Base-by-base conservation (phyloP, 2,329 filamentous ascomycete genomes). In the Pleurostoma richardsiae region DNA sequence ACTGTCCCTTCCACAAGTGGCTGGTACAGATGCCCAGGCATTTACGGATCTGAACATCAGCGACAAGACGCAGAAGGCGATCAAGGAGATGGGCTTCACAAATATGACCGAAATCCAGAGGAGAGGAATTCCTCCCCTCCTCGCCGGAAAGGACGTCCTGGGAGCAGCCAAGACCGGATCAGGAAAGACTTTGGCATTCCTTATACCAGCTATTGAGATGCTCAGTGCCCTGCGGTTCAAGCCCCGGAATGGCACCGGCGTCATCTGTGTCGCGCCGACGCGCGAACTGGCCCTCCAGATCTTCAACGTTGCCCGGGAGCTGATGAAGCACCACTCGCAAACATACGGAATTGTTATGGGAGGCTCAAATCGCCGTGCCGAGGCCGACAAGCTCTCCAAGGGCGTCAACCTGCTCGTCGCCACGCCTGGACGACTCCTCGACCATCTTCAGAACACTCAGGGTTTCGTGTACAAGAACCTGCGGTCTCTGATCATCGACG, bases 291-390 rank as follows among this genome's bases (percentile, higher is more conserved):
- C 94, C 0, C 79, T 97, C 36, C 94, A 97, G 66, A 97, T 97
- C 53, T 97, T 96, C 59, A 90, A 90, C 51, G 94, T 97, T 30
- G 94, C 92, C 1, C 77, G 90, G 49, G 92, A 97, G 69, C 80
- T 99, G 45, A 91, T 97, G 86, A 84, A 85, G 55, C 82, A 90
- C 67, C 91, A 97, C 71, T 92, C 88, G n/a, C 92, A 83, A 59
- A 96, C 92, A 4, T 95, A 91, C 59, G 92, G 92, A 44, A 96
- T 97, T 50, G 88, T 95, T 50, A 99, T 99, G 58, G 94, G 94
- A 52, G 94, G 94, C 48, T 92, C 94, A 42, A 97, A 96, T 68
- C 74, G 87, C 49, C 79, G 88, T 55, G 91, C 91, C 8, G 94
- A 99, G 70, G 90, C 88, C 1, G 90, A 96, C 59, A 99, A 99